Conservation (phyloP, 805 yeast species). For the Kazachstania psychrophila region DNA sequence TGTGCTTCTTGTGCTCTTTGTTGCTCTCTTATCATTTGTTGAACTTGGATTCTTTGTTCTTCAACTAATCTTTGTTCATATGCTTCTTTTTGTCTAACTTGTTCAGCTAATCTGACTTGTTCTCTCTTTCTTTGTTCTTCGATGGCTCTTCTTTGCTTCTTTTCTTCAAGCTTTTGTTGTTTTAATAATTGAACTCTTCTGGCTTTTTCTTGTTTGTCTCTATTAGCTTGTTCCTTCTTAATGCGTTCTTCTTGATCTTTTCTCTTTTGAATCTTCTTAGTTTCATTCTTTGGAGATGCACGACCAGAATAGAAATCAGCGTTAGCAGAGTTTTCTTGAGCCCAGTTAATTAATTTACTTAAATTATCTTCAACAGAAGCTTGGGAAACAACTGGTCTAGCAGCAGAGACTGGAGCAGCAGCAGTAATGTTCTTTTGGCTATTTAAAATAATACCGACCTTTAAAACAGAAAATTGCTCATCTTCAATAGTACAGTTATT, state of each 20-base stretch:
- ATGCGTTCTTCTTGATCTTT: constrained; percentile 2
- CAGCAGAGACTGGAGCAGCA: background rate
- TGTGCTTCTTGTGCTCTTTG: background rate
- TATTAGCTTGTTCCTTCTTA: constrained; percentile 3
- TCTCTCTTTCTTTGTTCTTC: constrained; percentile 2
- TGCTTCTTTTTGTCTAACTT: constrained; percentile 4
- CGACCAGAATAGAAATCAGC: background rate
- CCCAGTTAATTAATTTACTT: constrained; percentile 12
- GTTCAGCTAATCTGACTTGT: background rate
- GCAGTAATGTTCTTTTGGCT: background rate
- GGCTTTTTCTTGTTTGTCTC: background rate
- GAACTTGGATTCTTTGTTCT: constrained; percentile 2
- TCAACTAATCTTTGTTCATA: constrained; percentile 1
- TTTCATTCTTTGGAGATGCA: background rate
- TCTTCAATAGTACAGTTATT: constrained; percentile 18
- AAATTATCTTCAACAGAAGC: constrained; percentile 1
- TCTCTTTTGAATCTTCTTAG: constrained; percentile 3
- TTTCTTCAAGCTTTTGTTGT: constrained; percentile 1
- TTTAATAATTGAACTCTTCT: background rate
- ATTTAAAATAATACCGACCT: constrained; percentile 8
- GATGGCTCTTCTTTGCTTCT: constrained; percentile 1
- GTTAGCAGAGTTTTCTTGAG: constrained; percentile 3
- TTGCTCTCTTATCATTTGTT: background rate
- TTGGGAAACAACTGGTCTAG: background rate
- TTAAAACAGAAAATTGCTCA: constrained; percentile 13